phyloP scores from a whole-genome alignment of 305 asterid genomes.

The Caryopteris hybrid region DNA sequence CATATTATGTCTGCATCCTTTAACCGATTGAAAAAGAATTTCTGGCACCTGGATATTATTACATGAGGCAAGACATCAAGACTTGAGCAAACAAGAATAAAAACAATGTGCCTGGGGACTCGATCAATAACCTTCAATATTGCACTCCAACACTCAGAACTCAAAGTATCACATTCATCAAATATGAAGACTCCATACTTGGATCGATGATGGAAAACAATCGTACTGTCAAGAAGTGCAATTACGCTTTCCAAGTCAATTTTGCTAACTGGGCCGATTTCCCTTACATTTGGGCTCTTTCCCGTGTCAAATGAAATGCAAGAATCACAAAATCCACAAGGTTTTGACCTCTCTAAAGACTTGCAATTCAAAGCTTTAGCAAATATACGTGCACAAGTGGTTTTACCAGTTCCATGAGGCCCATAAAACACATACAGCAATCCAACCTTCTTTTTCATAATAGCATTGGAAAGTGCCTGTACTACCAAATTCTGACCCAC shows the following conservation, averaged over 20 bases:
- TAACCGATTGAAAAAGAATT: constrained; percentile 82
- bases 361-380: constrained; percentile 83
- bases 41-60: constrained; percentile 90
- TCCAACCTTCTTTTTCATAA: constrained; percentile 64
- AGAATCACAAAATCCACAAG: constrained; percentile 76
- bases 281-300: constrained; percentile 60
- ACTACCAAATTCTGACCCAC: constrained; percentile 91
- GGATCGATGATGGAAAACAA: constrained; percentile 47
- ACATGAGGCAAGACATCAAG: constrained; percentile 81
- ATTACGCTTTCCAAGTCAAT: constrained; percentile 52
- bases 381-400: constrained; percentile 82
- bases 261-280: constrained; percentile 71
- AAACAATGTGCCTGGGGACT: constrained; percentile 80
- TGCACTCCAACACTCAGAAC: constrained; percentile 77
- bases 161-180: constrained; percentile 72
- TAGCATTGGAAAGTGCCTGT: constrained; percentile 86
- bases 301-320: constrained; percentile 56
- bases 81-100: constrained; percentile 75
- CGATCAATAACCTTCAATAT: constrained; percentile 76
- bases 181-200: constrained; percentile 70
- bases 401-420: constrained; percentile 95
- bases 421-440: constrained; percentile 85
- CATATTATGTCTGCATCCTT: constrained; percentile 87
- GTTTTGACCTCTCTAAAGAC: constrained; percentile 68
- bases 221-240: constrained; percentile 54